phyloP scores from a whole-genome alignment of 306 rosid species.

The Dryas octopetala region DNA sequence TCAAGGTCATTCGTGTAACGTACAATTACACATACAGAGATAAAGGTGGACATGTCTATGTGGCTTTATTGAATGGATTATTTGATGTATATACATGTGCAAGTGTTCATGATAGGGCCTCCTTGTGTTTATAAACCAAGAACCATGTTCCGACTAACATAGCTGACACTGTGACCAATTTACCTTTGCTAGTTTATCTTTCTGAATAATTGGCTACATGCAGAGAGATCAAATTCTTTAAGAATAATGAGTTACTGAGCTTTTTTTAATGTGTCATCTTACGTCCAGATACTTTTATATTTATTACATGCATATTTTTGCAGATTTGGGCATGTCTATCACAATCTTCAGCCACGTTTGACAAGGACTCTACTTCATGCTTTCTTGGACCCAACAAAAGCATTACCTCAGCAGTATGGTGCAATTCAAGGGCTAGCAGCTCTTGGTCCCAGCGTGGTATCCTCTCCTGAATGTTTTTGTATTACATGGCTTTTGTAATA shows the following conservation, averaged over 20 bases:
- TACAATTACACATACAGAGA: neutral
- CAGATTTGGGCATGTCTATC: conserved; percentile 90
- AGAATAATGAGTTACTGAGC: neutral
- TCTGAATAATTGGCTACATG: neutral
- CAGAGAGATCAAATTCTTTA: neutral
- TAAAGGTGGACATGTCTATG: neutral
- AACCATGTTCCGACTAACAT: neutral
- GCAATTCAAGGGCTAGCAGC: conserved; percentile 89
- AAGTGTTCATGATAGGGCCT: neutral
- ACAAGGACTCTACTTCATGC: conserved; percentile 80
- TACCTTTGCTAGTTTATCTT: neutral
- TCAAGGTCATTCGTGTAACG: neutral
- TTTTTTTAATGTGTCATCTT: neutral
- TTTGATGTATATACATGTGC: neutral
- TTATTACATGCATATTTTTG: conserved; percentile 15
- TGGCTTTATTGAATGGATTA: neutral
- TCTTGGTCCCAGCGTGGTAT: conserved; percentile 82
- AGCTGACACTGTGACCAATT: neutral
- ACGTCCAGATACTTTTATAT: neutral
- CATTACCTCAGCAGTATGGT: conserved; percentile 89
- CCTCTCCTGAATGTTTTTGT: conserved; percentile 27
- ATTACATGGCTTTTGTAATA: neutral
- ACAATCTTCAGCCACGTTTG: conserved; percentile 83
- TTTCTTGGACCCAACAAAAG: conserved; percentile 84
- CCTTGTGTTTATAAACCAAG: neutral